phyloP scores from a whole-genome alignment of 805 yeast genomes.

The Nematodospora valgi region DNA sequence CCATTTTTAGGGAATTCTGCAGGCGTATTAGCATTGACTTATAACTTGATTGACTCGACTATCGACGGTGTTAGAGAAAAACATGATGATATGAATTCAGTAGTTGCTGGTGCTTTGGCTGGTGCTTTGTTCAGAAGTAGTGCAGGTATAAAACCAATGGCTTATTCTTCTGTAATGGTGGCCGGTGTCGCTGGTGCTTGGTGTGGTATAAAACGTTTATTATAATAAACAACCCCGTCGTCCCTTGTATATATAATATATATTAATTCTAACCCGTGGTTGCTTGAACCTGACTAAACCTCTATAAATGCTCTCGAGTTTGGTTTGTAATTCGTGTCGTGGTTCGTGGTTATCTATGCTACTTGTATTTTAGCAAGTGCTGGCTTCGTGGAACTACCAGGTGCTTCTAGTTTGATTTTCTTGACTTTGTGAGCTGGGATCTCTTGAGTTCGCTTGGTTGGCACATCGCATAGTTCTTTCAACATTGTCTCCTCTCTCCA shows the following conservation, averaged over 20 bases:
- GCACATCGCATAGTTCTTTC: constrained; percentile 6
- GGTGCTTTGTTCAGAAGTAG: constrained; percentile 90
- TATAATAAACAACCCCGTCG: constrained; percentile 12
- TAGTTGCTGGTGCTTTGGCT: constrained; percentile 85
- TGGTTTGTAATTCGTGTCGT: not conserved
- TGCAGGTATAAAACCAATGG: constrained; percentile 84
- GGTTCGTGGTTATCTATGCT: not conserved
- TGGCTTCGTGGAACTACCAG: not conserved
- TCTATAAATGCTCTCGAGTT: too few species aligned
- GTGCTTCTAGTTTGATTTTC: constrained; percentile 3
- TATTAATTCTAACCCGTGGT: too few species aligned
- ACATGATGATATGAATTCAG: constrained; percentile 82
- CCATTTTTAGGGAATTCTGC: constrained; percentile 94
- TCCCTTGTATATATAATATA: not conserved
- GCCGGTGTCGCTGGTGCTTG: constrained; percentile 91
- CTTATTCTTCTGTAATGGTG: constrained; percentile 76
- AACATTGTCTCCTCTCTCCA: constrained; percentile 7
- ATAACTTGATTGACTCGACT: constrained; percentile 78
- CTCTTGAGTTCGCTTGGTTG: constrained; percentile 1
- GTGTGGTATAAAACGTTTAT: constrained; percentile 70
- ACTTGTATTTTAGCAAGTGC: too few species aligned
- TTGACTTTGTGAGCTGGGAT: constrained; percentile 1
- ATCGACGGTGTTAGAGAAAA: constrained; percentile 81
- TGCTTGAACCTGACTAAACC: too few species aligned
- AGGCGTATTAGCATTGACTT: constrained; percentile 87